Percentiles rank a stretch among this genome's conserved stretches.
Evolutionary conservation across 2,329 filamentous ascomycete genomes (phyloP).

Genomic region (Botrytis deweyae): DNA sequence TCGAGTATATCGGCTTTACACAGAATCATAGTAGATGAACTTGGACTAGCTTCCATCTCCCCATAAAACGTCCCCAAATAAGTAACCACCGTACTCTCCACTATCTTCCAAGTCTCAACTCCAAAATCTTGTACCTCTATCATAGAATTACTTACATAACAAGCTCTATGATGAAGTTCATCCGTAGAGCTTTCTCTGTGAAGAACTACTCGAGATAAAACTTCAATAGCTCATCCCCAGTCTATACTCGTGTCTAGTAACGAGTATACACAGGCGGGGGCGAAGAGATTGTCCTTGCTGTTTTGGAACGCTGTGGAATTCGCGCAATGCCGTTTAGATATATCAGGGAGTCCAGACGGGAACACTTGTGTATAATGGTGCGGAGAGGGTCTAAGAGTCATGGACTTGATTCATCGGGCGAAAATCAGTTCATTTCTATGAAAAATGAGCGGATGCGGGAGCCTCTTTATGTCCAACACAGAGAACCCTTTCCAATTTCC

Average conservation of each 20-base stretch:
- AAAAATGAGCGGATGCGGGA: neutral
- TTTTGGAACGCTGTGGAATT: neutral
- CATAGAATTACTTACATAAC: conserved; percentile 1
- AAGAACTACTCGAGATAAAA: neutral
- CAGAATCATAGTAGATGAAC: neutral
- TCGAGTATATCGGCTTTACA: neutral
- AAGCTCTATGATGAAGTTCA: conserved; percentile 9
- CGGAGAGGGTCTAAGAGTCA: neutral
- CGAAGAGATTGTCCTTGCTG: neutral
- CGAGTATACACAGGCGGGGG: neutral
- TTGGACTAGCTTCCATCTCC: neutral
- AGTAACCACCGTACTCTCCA: neutral
- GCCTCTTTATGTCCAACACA: neutral
- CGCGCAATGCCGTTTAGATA: neutral
- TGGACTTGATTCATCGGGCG: neutral
- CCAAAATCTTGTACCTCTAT: neutral
- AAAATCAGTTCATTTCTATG: neutral
- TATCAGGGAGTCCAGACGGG: neutral
- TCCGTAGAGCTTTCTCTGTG: neutral
- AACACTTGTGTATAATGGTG: neutral
- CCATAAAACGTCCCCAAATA: neutral
- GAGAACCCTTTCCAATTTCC: neutral
- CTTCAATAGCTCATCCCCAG: conserved; percentile 9
- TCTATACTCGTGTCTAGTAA: neutral
- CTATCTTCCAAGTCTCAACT: neutral